These are phyloP conservation scores for Ceriops zippeliana DNA, from an alignment of 345 rosid species.

Conservation along the genomic window DNA sequence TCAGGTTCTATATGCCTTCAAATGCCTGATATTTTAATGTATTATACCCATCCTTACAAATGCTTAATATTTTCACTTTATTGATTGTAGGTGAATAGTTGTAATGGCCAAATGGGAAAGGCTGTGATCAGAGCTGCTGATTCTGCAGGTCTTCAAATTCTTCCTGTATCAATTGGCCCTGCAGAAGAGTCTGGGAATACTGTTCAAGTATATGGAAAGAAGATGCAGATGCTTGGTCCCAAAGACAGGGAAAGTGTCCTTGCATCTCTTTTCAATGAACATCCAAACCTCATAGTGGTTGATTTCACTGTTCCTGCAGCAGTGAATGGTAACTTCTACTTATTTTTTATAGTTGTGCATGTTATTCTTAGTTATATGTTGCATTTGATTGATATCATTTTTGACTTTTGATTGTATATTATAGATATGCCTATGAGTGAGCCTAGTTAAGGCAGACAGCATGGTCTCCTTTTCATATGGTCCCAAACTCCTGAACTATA, in stretches of 20 bases:
- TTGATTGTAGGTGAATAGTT: conserved; percentile 68
- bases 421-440: no score
- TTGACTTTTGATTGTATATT: background rate
- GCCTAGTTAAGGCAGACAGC: no score
- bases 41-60: background rate
- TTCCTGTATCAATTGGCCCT: conserved; percentile 77
- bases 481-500: no score
- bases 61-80: background rate
- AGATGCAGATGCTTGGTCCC: conserved; percentile 69
- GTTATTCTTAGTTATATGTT: background rate
- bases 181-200: conserved; percentile 56
- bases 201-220: conserved; percentile 65
- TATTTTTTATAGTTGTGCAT: background rate
- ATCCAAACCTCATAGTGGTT: conserved; percentile 73
- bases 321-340: conserved; percentile 59
- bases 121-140: conserved; percentile 85
- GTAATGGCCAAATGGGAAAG: conserved; percentile 86
- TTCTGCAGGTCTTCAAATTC: conserved; percentile 69
- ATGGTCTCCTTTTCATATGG: no score
- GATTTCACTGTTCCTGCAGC: conserved; percentile 85
- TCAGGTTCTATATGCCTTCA: no score
- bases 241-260: conserved; percentile 65
- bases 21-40: no score
- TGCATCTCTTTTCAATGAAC: conserved; percentile 46
- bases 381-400: background rate